A percentile compares a stretch with the other conserved stretches of the same genome.
phyloP scores from a whole-genome alignment of 2,329 filamentous ascomycete species.

The Aotearoamyces nothofagi region DNA sequence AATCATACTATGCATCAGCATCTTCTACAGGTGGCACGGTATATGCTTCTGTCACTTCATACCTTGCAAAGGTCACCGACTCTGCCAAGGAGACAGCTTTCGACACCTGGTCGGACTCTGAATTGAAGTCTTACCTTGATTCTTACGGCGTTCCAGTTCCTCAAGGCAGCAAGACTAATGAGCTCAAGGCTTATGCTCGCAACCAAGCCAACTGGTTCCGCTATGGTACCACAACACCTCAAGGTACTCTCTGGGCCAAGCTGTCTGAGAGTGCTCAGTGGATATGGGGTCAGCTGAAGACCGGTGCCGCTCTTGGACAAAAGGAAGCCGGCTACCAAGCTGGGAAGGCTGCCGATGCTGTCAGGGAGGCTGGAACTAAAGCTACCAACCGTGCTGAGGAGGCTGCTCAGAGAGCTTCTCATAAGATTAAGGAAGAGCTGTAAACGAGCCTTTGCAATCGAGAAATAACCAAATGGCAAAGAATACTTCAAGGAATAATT shows the following conservation, averaged over 20 bases:
- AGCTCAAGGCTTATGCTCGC: slow-evolving; percentile 55
- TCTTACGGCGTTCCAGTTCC: slow-evolving; percentile 47
- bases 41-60: slow-evolving; percentile 57
- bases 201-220: slow-evolving; percentile 64
- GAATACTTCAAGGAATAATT: too few relatives aligned
- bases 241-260: slow-evolving; percentile 51
- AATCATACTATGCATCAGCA: slow-evolving; percentile 42
- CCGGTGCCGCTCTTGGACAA: slow-evolving; percentile 29
- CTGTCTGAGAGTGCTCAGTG: slow-evolving; percentile 32
- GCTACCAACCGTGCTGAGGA: slow-evolving; percentile 20
- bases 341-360: slow-evolving; percentile 28
- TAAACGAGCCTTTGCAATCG: too few relatives aligned
- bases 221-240: slow-evolving; percentile 55
- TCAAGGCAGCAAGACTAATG: slow-evolving; percentile 29
- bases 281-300: slow-evolving; percentile 30
- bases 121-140: slow-evolving; percentile 68
- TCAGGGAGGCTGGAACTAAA: slow-evolving; percentile 19
- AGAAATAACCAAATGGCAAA: too few relatives aligned
- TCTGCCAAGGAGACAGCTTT: slow-evolving; percentile 51
- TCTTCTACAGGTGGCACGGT: slow-evolving; percentile 38
- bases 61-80: slow-evolving; percentile 49
- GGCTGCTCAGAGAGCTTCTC: slow-evolving; percentile 19
- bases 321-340: slow-evolving; percentile 24
- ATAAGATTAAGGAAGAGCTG: slow-evolving; percentile 20
- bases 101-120: slow-evolving; percentile 51